A percentile compares a stretch with the other conserved stretches of the same genome.
These are phyloP conservation scores for Skeletonema menzelii DNA, from an alignment of 108 stramenopile species.

Conservation along the genomic window DNA sequence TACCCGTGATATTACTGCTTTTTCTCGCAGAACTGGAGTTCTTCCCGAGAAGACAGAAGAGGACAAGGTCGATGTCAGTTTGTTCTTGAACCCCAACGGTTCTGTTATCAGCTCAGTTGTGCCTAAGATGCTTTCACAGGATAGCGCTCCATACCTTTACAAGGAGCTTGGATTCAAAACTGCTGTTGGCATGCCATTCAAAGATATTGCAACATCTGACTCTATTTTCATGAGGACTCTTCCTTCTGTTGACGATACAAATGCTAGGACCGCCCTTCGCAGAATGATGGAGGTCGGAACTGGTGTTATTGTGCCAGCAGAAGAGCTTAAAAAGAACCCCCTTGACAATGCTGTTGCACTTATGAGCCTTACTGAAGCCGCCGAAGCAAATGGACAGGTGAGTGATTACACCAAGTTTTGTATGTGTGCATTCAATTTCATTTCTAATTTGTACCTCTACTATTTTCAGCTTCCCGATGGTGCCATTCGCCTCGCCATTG, in stretches of 20 bases:
- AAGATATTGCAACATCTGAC: constrained; percentile 95
- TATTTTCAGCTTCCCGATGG: constrained; percentile 72
- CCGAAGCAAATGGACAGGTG: constrained; percentile 74
- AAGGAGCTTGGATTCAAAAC: constrained; percentile 93
- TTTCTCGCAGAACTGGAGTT: constrained; percentile 64
- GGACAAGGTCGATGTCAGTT: constrained; percentile 83
- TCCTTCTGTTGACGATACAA: constrained; percentile 73
- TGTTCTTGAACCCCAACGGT: constrained; percentile 89
- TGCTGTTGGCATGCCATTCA: constrained; percentile 97
- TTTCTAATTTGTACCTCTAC: background rate
- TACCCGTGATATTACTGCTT: constrained; percentile 84
- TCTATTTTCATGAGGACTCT: constrained; percentile 79
- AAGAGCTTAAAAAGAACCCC: constrained; percentile 85
- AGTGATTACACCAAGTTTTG: constrained; percentile 8
- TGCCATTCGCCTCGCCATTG: constrained; percentile 87
- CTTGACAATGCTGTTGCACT: constrained; percentile 92
- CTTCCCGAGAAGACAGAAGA: constrained; percentile 76
- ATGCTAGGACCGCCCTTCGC: constrained; percentile 80
- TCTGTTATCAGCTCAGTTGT: constrained; percentile 77
- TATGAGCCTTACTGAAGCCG: constrained; percentile 77
- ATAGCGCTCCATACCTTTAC: constrained; percentile 83
- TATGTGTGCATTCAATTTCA: background rate
- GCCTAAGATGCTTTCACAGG: constrained; percentile 78
- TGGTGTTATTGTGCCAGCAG: constrained; percentile 90
- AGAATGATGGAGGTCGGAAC: constrained; percentile 91